Base-by-base conservation (phyloP, 1,284 basidiomycete genomes). In the Schizophyllum amplum region DNA sequence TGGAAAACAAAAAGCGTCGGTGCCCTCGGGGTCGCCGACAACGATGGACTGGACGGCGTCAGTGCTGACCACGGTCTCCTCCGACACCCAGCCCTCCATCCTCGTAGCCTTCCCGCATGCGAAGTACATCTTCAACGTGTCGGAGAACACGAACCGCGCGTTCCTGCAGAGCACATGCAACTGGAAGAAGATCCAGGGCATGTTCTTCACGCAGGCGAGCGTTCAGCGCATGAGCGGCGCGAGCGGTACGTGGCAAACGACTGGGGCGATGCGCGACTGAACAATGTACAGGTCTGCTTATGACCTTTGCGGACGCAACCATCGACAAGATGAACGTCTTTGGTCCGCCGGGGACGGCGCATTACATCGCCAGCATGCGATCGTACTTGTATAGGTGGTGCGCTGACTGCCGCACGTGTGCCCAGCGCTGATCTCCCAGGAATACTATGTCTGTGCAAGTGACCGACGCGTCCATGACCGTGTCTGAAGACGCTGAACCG, bases 71-170 rank as follows among this genome's bases (percentile, higher is more conserved):
- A 69, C 79, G 0, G 64, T 75, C 20, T 80, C 90, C 1, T 82
- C 87, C 15, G 91, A 94, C 69, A 87, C 90, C 1, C 88, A 93
- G 63, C 84, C 92, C 0, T 79, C 85, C 3, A 72, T 95, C 24
- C 72, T 89, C 59, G 72, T 94, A 58, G 76, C 81, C 4, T 92
- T 93, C 66, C 87, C 91, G 64, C 78, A 82, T 52, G 84, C 79
- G 5, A 87, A 90, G 65, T 95, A 94, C 64, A 76, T 94, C 54
- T 92, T 96, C 76, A 94, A 95, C 69, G 84, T 78, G 1, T 86
- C 90, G 4, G 93, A 96, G 68, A 90, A 88, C 56, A 86, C 87
- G 0, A 85, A 85, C 53, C 75, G 94, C 27, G 72, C 86, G 0
- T 87, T 88, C 64, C 71, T 86, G 5, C 87, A 94, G 71, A 84